Evolutionary conservation across 441 rosid species (phyloP), one percentile per base, ranked within the genome.

Genomic region (Daphne laureola): DNA sequence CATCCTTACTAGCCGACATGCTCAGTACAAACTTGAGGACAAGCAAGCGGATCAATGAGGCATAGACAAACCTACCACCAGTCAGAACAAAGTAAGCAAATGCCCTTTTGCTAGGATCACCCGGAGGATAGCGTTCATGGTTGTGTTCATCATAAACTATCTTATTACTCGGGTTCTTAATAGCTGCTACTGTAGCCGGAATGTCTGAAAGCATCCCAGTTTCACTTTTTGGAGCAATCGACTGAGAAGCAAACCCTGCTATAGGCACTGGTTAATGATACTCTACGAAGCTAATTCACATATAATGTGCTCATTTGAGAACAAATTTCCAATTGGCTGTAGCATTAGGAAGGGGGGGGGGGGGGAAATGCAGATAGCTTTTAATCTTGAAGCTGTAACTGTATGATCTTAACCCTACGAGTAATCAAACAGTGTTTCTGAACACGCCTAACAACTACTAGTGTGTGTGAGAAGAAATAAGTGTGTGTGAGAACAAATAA

Each of bases 1-100:
- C 96, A 51, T 92, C 98, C 52, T 88, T 88, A 74, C 95, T 92
- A 8, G 98, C 96, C 7, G 98, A 88, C 98, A 92, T 92, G 73
- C 98, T 92, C 49, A 88, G 74, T 49, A 91, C 73, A 65, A 91
- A 73, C 81, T 91, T 91, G 54, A 92, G 94, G 58, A 88, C 54
- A 59, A 92, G 76, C 49, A 92, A 95, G 9, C 98, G 96, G 67
- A 86, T 41, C 43, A 92, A 64, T 17, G 96, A 88, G 49, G 96
- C 98, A 64, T 92, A 88, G 3, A 86, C 90, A 62, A 91, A 91
- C 74, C 96, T 81, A 43, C 98, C 98, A 61, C 98, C 98, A 0
- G 95, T 65, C 59, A 92, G 56, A 65, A 84, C 94, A 43, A 92
- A 92, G 71, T 92, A 92, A 40, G 98, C 96, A 58, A 92, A 92